Evolutionary conservation across 2,329 filamentous ascomycete species (phyloP).

Genomic region (Bisporella sp.): DNA sequence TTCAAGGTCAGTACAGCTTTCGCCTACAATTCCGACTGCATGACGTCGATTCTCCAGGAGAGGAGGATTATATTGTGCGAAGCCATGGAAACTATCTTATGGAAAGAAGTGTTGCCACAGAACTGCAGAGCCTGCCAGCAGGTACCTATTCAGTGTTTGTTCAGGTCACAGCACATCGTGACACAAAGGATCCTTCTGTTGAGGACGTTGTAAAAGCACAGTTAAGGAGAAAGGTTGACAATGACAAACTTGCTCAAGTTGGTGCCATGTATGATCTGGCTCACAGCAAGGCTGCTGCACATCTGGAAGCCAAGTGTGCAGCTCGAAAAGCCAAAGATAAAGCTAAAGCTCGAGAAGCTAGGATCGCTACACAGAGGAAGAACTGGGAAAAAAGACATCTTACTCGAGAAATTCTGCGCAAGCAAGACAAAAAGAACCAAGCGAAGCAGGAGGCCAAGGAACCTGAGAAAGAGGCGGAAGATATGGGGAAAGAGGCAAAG

Average conservation of each 20-base stretch:
- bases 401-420: slow-evolving; percentile 30
- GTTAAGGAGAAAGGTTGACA: slow-evolving; percentile 39
- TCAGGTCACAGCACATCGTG: slow-evolving; percentile 44
- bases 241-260: slow-evolving; percentile 52
- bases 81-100: slow-evolving; percentile 53
- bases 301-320: slow-evolving; percentile 43
- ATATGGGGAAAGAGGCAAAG: slow-evolving; percentile 30
- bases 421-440: slow-evolving; percentile 34
- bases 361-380: slow-evolving; percentile 39
- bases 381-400: slow-evolving; percentile 42
- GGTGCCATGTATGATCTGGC: slow-evolving; percentile 53
- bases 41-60: slow-evolving; percentile 39
- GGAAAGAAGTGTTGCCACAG: slow-evolving; percentile 50
- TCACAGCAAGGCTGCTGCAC: slow-evolving; percentile 48
- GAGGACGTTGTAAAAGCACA: slow-evolving; percentile 51
- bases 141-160: slow-evolving; percentile 52
- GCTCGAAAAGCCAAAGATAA: slow-evolving; percentile 26
- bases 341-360: slow-evolving; percentile 27
- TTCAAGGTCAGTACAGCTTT: slow-evolving; percentile 50
- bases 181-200: slow-evolving; percentile 36
- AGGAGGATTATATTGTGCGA: slow-evolving; percentile 53
- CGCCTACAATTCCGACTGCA: slow-evolving; percentile 43
- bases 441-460: slow-evolving; percentile 32
- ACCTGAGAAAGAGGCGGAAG: slow-evolving; percentile 33
- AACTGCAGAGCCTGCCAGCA: slow-evolving; percentile 46